These are phyloP conservation scores for Erythrobasidium hasegawianum DNA, from an alignment of 1,284 basidiomycete genomes.

Conservation along the genomic window DNA sequence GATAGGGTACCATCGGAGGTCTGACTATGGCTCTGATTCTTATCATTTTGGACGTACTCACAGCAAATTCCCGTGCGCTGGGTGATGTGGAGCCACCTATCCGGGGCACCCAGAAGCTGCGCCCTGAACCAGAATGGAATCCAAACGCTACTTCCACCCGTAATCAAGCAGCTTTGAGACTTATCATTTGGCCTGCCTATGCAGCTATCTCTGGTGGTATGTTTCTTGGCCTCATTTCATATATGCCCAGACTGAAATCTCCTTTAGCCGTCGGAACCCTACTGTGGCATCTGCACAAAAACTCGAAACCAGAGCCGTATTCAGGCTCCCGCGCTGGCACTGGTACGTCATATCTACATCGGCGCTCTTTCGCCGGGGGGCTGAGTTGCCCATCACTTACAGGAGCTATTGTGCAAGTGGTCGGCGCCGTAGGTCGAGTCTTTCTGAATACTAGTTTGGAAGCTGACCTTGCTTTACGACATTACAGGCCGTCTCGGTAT, in stretches of 20 bases:
- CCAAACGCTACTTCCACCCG: slow-evolving; percentile 17
- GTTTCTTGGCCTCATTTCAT: background rate
- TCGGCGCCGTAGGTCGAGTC: slow-evolving; percentile 19
- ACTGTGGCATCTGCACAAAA: slow-evolving; percentile 22
- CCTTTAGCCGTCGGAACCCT: slow-evolving; percentile 11
- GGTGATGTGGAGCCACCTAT: slow-evolving; percentile 23
- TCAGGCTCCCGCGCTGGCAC: slow-evolving; percentile 10
- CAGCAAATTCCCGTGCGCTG: background rate
- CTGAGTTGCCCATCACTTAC: no score
- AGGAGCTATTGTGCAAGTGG: slow-evolving; percentile 19
- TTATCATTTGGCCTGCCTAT: slow-evolving; percentile 26
- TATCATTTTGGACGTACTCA: slow-evolving; percentile 10
- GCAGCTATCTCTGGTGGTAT: slow-evolving; percentile 4
- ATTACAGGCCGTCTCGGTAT: slow-evolving; percentile 20
- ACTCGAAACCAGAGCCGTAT: slow-evolving; percentile 13
- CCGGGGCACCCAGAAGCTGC: slow-evolving; percentile 8
- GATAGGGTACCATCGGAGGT: slow-evolving; percentile 16
- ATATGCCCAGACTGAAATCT: background rate
- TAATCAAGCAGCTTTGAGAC: slow-evolving; percentile 20
- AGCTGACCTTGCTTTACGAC: no score
- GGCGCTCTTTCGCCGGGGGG: no score
- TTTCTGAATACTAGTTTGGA: no score
- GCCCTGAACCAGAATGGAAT: slow-evolving; percentile 1
- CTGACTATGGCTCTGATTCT: slow-evolving; percentile 17
- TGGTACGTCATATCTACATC: background rate